Evolutionary conservation across 768 basidiomycete genomes (phyloP), one percentile per base, ranked within the genome.

Genomic region (Gyrodon lividus): DNA sequence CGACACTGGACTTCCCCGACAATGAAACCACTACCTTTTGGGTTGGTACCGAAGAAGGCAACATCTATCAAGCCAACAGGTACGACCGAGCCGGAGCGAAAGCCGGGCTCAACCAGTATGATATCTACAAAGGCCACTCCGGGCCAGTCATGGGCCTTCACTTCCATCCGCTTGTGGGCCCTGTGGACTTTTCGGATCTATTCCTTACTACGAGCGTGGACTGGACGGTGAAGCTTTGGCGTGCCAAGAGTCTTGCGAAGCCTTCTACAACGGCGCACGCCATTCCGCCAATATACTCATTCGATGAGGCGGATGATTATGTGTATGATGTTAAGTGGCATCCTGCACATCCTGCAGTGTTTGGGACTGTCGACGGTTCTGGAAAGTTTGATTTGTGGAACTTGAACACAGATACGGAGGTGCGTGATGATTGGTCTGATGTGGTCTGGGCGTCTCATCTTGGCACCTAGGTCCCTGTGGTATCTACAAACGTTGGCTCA

Each of bases 291-390:
- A 59, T 98, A 20, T 89, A 95, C 66, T 93, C 92, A 35, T 98
- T 99, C 62, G 96, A 99, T 58, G 96, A 98, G 69, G 91, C 94
- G 12, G 93, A 95, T 65, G 97, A 99, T 68, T 98, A 98, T 66
- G 96, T 99, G 9, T 98, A 97, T 72, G 97, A 98, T 72, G 95
- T 92, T 41, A 91, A 88, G 67, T 99, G 97, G 97, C 97, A 99
- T 67, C 94, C 96, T 6, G 77, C 83, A 13, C 95, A 99, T 70
- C 97, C 97, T 13, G 93, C 96, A 1, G 55, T 95, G 42, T 99
- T 98, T 67, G 95, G 91, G 19, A 85, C 84, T 4, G 97, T 92
- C 2, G 94, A 98, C 65, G 97, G 97, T 2, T 88, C 90, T 2
- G 97, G 95, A 22, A 89, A 87, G 68, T 98, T 99, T 68, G 92